phyloP scores from a whole-genome alignment of 2,329 filamentous ascomycete species.

The Alternaria incomplexa region DNA sequence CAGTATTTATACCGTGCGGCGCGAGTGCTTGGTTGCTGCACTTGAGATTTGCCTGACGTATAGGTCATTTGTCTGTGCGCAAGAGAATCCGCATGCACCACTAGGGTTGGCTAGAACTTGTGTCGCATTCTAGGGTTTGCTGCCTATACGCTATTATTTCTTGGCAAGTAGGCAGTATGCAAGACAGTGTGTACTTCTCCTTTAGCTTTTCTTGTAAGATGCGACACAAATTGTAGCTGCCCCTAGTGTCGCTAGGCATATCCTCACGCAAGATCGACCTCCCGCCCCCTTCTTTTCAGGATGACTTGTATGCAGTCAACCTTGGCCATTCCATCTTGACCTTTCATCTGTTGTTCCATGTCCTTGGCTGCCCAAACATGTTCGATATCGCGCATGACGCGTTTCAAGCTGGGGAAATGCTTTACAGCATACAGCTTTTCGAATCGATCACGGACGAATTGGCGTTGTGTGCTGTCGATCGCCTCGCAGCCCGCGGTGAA shows the following conservation, averaged over 20 bases:
- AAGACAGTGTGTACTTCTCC: too few species aligned
- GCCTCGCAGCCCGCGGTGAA: constrained; percentile 42
- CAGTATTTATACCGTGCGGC: not conserved
- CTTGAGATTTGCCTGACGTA: not conserved
- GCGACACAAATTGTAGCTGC: too few species aligned
- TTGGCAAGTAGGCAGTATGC: too few species aligned
- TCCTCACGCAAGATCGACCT: constrained; percentile 36
- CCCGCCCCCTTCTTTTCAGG: constrained; percentile 27
- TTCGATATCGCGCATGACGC: constrained; percentile 37
- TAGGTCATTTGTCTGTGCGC: too few species aligned
- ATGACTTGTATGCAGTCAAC: constrained; percentile 45
- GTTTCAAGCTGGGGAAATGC: constrained; percentile 31
- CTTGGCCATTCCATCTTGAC: constrained; percentile 33
- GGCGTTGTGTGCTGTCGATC: constrained; percentile 23
- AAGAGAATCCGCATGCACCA: too few species aligned
- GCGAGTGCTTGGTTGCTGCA: not conserved
- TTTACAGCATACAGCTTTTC: constrained; percentile 30
- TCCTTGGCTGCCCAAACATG: constrained; percentile 40
- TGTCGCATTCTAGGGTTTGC: too few species aligned
- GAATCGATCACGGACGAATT: constrained; percentile 36
- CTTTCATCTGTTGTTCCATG: constrained; percentile 25
- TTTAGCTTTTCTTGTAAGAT: too few species aligned
- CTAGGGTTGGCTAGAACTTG: too few species aligned
- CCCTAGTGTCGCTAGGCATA: not conserved
- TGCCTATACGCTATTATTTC: too few species aligned